phyloP scores from a whole-genome alignment of 495 filamentous ascomycete genomes.

The Podospora didyma region DNA sequence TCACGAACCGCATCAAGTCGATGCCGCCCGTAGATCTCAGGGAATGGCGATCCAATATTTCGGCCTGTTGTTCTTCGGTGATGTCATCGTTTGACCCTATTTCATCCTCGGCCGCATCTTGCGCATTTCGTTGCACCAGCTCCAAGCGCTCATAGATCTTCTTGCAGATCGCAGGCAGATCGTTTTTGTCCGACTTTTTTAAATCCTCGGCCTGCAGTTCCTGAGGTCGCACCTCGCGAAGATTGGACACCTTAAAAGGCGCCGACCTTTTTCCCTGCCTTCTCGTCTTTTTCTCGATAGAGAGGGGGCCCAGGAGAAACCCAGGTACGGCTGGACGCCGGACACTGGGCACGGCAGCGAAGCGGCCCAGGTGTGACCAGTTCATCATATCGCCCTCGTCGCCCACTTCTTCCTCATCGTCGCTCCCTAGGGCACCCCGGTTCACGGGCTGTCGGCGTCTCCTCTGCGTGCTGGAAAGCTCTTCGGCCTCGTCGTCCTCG shows the following conservation, averaged over 20 bases:
- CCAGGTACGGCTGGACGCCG: conserved; percentile 72
- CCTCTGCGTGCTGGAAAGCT: conserved; percentile 45
- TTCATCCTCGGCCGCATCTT: conserved; percentile 39
- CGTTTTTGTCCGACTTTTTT: conserved; percentile 65
- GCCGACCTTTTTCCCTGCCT: conserved; percentile 62
- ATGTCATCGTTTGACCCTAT: conserved; percentile 26
- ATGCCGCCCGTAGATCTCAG: conserved; percentile 62
- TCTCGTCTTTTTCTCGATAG: conserved; percentile 77
- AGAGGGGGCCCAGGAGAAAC: conserved; percentile 86
- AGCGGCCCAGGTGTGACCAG: conserved; percentile 79
- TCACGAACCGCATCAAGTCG: conserved; percentile 73
- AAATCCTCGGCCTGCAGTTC: conserved; percentile 70
- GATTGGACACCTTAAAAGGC: conserved; percentile 57
- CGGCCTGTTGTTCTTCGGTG: conserved; percentile 28
- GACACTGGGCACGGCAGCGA: conserved; percentile 67
- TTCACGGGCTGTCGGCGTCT: conserved; percentile 30
- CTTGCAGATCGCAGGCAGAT: conserved; percentile 65
- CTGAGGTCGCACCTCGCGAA: conserved; percentile 65
- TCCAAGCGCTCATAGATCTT: conserved; percentile 52
- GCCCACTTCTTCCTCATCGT: conserved; percentile 48
- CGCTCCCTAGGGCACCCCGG: conserved; percentile 19
- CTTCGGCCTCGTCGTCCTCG: conserved; percentile 35
- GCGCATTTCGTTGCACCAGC: conserved; percentile 34
- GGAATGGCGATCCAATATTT: conserved; percentile 47
- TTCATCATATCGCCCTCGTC: conserved; percentile 76